phyloP scores from a whole-genome alignment of 2,329 filamentous ascomycete species.

The Berkeleyomyces basicola region DNA sequence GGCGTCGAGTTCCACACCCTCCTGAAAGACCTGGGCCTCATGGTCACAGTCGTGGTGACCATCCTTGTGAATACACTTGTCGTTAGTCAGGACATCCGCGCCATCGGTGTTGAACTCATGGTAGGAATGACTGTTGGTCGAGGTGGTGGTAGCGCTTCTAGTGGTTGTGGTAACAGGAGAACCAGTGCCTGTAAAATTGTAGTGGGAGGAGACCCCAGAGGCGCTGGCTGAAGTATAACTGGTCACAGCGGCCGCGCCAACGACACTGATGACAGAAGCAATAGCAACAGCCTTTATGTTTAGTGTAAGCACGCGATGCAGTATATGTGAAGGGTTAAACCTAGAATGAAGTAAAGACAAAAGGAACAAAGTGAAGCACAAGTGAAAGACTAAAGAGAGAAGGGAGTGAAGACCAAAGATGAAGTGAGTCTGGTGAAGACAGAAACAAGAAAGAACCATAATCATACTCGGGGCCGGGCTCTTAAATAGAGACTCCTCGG shows the following conservation, averaged over 20 bases:
- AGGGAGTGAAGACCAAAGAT: not conserved
- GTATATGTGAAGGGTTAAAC: not conserved
- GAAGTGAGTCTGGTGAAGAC: not conserved
- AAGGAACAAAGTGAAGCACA: not conserved
- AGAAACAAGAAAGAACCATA: not conserved
- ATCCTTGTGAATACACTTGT: too few relatives aligned
- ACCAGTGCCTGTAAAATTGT: too few relatives aligned
- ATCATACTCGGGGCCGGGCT: not conserved
- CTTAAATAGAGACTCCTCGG: not conserved
- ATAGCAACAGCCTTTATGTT: not conserved
- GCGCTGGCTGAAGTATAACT: not conserved
- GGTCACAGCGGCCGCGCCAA: not conserved
- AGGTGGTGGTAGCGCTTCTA: not conserved
- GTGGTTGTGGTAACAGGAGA: too few relatives aligned
- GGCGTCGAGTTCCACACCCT: too few relatives aligned
- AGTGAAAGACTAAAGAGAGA: not conserved
- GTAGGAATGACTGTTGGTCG: too few relatives aligned
- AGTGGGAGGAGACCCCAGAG: too few relatives aligned
- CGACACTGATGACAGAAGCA: not conserved
- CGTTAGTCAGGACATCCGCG: too few relatives aligned
- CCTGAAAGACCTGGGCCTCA: too few relatives aligned
- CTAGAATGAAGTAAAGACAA: too few relatives aligned
- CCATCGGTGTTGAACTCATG: too few relatives aligned
- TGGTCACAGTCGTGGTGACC: too few relatives aligned
- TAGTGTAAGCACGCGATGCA: too few relatives aligned